These are phyloP conservation scores for Candida quercuum DNA, from an alignment of 805 yeast species.

Conservation along the genomic window DNA sequence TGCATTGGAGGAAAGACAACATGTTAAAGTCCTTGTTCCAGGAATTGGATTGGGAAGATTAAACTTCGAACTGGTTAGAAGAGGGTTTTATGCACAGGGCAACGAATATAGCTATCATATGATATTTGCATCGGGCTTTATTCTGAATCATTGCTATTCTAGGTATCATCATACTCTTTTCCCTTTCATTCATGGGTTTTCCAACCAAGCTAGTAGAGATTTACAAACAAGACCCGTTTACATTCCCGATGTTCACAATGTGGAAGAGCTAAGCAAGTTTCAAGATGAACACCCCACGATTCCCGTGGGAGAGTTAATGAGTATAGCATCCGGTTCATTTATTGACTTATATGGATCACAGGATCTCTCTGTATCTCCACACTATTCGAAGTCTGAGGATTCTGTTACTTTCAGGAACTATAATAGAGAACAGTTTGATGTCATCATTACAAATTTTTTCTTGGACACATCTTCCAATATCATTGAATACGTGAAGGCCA, in stretches of 20 bases:
- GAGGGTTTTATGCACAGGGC: constrained; percentile 61
- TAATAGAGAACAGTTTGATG: constrained; percentile 36
- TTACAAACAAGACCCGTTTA: constrained; percentile 44
- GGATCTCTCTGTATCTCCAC: constrained; percentile 11
- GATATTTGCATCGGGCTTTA: constrained; percentile 49
- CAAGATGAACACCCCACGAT: constrained; percentile 32
- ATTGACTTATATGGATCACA: constrained; percentile 58
- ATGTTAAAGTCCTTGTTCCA: constrained; percentile 46
- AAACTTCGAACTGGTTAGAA: constrained; percentile 46
- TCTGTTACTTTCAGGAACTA: constrained; percentile 37
- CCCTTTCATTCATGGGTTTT: constrained; percentile 51
- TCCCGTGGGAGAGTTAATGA: constrained; percentile 48
- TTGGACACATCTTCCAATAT: constrained; percentile 60
- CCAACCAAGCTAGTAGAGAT: constrained; percentile 39
- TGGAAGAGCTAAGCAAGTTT: constrained; percentile 28
- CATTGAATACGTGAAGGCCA: constrained; percentile 48
- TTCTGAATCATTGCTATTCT: constrained; percentile 42
- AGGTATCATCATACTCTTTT: constrained; percentile 37
- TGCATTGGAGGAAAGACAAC: constrained; percentile 28
- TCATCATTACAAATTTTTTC: constrained; percentile 52
- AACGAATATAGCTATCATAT: constrained; percentile 64
- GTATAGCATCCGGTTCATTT: constrained; percentile 72
- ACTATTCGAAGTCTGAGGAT: constrained; percentile 24
- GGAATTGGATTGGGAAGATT: constrained; percentile 63
- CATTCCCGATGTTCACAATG: constrained; percentile 49